Conservation (phyloP, 2,329 filamentous ascomycete species). For the Tolypocladium pustulatum region DNA sequence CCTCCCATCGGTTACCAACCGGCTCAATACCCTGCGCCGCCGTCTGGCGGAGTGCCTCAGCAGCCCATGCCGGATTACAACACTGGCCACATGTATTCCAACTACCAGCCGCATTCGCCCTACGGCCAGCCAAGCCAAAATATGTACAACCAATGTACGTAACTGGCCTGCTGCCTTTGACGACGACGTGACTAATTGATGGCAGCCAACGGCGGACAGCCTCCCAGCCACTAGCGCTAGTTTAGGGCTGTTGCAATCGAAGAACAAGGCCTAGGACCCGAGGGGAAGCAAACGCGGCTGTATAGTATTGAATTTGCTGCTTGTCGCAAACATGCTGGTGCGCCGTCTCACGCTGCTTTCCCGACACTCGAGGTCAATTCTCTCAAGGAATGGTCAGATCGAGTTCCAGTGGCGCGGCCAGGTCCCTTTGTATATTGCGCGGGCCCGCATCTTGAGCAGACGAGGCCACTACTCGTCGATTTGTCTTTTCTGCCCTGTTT, state of each 20-base stretch:
- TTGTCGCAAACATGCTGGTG: not conserved
- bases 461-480: not conserved
- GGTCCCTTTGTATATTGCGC: not conserved
- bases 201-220: slow-evolving; percentile 7
- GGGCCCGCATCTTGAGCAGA: not conserved
- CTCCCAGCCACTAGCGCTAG: slow-evolving; percentile 1
- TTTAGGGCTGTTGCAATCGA: not conserved
- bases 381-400: not conserved
- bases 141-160: slow-evolving; percentile 51
- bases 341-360: not conserved
- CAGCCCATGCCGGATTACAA: slow-evolving; percentile 46
- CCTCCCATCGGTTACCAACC: slow-evolving; percentile 68
- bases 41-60: slow-evolving; percentile 38
- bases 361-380: no score
- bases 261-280: not conserved
- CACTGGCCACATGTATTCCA: slow-evolving; percentile 42
- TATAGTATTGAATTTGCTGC: not conserved
- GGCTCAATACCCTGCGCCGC: slow-evolving; percentile 55
- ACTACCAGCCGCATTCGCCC: slow-evolving; percentile 47
- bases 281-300: not conserved
- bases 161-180: not conserved
- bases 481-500: not conserved
- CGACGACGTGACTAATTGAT: not conserved
- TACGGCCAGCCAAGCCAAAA: slow-evolving; percentile 46
- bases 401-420: not conserved